These are phyloP conservation scores for Dendrothele bispora DNA, from an alignment of 768 basidiomycete species.

Conservation along the genomic window DNA sequence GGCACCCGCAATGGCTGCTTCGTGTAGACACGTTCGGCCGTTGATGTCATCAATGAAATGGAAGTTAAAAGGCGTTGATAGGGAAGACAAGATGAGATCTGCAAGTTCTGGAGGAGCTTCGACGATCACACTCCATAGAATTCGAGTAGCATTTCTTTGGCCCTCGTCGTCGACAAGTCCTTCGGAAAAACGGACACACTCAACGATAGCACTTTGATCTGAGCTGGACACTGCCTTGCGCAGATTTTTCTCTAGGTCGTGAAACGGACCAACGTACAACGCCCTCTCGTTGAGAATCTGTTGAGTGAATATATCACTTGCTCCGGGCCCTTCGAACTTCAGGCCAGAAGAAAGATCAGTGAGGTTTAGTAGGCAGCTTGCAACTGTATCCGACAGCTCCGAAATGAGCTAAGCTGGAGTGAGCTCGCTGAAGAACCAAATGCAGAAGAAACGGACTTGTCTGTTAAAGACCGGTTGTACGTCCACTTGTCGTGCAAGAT, in stretches of 20 bases:
- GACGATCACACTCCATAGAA: conserved; percentile 90
- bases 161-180: conserved; percentile 60
- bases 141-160: conserved; percentile 77
- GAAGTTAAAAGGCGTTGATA: conserved; percentile 79
- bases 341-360: conserved; percentile 74
- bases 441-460: conserved; percentile 53
- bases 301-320: conserved; percentile 72
- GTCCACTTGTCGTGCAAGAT: conserved; percentile 94
- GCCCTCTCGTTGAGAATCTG: conserved; percentile 67
- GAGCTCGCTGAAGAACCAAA: conserved; percentile 7
- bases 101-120: conserved; percentile 74
- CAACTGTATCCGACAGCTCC: conserved; percentile 90
- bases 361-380: conserved; percentile 77
- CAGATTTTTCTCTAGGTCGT: conserved; percentile 87
- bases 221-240: conserved; percentile 69
- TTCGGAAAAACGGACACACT: conserved; percentile 72
- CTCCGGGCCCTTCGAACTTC: conserved; percentile 77
- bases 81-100: conserved; percentile 70
- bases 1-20: conserved; percentile 85
- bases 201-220: conserved; percentile 60
- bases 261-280: conserved; percentile 68
- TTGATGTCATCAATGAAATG: conserved; percentile 96
- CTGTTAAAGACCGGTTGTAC: conserved; percentile 98
- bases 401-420: conserved; percentile 72
- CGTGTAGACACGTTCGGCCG: conserved; percentile 89